A percentile compares a stretch with the other conserved stretches of the same genome.
Evolutionary conservation across 208 protist species (phyloP).

Genomic region (Crithidia bombi): DNA sequence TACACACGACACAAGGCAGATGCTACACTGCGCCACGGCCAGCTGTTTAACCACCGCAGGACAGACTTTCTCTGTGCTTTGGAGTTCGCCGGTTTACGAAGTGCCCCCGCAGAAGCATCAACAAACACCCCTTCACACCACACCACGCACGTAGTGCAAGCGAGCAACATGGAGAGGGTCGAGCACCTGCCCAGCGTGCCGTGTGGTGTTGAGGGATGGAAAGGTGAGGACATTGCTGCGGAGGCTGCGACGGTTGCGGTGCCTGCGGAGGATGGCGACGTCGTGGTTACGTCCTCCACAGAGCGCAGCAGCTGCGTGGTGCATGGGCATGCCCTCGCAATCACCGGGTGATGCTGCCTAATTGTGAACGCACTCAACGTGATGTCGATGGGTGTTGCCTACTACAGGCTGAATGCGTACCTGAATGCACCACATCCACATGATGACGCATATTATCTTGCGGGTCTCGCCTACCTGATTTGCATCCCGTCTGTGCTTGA

Average conservation of each 20-base stretch:
- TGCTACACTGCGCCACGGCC: too few species aligned
- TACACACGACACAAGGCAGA: too few species aligned
- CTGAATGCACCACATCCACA: conserved; percentile 1
- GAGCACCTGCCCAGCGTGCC: neutral
- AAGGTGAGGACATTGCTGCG: neutral
- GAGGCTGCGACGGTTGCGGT: neutral
- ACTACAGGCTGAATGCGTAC: conserved; percentile 1
- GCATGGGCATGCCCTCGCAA: neutral
- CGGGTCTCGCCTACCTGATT: neutral
- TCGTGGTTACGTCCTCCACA: neutral
- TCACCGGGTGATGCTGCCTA: conserved; percentile 10
- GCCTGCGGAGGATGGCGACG: neutral
- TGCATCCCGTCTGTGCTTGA: neutral
- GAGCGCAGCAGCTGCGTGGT: neutral
- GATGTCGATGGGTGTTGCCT: neutral
- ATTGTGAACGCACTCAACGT: neutral
- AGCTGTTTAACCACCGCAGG: too few species aligned
- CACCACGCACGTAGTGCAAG: neutral
- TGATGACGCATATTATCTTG: neutral
- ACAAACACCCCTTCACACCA: too few species aligned
- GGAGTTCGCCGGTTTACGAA: too few species aligned
- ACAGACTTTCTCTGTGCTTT: too few species aligned
- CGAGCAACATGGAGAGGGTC: neutral
- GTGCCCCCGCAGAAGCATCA: too few species aligned
- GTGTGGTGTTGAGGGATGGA: neutral